Percentiles rank a stretch among this genome's conserved stretches.
These are phyloP conservation scores for Plenodomus lindquistii DNA, from an alignment of 2,329 filamentous ascomycete species.

Conservation along the genomic window DNA sequence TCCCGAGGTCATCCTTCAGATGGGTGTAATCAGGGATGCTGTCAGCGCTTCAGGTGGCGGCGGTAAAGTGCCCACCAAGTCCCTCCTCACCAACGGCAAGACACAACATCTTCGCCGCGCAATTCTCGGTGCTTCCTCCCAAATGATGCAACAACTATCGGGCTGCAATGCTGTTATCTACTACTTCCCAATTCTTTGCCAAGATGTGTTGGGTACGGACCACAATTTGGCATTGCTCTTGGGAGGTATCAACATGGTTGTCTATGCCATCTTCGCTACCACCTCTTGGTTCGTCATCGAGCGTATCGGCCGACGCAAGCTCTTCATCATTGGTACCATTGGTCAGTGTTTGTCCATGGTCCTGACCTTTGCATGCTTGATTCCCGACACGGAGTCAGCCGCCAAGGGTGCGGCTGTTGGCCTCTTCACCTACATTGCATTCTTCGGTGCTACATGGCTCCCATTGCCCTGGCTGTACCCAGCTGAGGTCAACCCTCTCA, in stretches of 20 bases:
- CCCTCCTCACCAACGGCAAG: conserved; percentile 63
- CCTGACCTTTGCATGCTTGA: conserved; percentile 47
- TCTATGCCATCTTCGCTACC: conserved; percentile 60
- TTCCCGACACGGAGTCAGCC: conserved; percentile 39
- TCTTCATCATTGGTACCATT: conserved; percentile 49
- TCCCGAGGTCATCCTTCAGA: conserved; percentile 60
- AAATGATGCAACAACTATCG: conserved; percentile 63
- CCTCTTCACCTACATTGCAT: conserved; percentile 70
- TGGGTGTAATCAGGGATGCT: conserved; percentile 65
- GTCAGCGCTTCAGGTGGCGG: conserved; percentile 42
- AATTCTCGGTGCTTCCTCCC: conserved; percentile 61
- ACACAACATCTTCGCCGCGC: conserved; percentile 67
- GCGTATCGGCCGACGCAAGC: conserved; percentile 57
- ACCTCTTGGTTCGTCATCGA: conserved; percentile 68
- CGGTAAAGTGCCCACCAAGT: conserved; percentile 43
- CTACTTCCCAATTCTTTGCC: conserved; percentile 50
- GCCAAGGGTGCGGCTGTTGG: conserved; percentile 61
- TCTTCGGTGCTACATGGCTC: conserved; percentile 68
- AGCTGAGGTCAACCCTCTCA: conserved; percentile 59
- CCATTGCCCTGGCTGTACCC: conserved; percentile 64
- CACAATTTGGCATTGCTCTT: conserved; percentile 51
- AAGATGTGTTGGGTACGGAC: conserved; percentile 56
- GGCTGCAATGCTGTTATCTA: conserved; percentile 51
- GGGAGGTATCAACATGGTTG: conserved; percentile 58
- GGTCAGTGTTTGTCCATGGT: conserved; percentile 58